Conservation (phyloP, 345 rosid genomes). For the Brassica nigra region DNA sequence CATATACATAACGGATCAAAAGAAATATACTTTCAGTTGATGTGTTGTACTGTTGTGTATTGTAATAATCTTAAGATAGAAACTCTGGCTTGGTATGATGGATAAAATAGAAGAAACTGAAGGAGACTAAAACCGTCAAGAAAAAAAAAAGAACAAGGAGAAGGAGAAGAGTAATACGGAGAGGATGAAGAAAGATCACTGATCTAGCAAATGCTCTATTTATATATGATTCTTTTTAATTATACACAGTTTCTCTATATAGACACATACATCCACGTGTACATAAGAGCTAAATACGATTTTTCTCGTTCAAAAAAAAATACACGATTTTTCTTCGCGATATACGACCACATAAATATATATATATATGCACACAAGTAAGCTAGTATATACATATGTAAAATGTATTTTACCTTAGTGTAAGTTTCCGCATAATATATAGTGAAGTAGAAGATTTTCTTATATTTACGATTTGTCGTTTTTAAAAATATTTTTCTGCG, state of each 20-base stretch:
- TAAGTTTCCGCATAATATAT: background rate
- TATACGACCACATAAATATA: background rate
- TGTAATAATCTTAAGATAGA: background rate
- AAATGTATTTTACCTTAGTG: background rate
- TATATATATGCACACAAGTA: background rate
- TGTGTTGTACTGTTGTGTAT: background rate
- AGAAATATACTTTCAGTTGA: background rate
- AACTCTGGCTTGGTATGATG: slow-evolving; percentile 2
- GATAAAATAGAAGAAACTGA: background rate
- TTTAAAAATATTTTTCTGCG: no score
- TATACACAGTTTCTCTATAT: background rate
- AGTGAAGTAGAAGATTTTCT: background rate
- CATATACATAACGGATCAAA: slow-evolving; percentile 1
- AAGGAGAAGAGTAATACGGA: background rate
- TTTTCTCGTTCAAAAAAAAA: no score
- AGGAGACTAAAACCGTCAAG: background rate
- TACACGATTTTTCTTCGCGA: background rate
- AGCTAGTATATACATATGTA: background rate
- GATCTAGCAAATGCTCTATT: background rate
- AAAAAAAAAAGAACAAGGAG: background rate
- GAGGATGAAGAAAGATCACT: slow-evolving; percentile 4
- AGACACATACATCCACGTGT: background rate
- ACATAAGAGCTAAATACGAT: background rate
- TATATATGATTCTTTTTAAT: background rate
- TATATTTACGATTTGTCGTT: background rate